phyloP scores from a whole-genome alignment of 2,329 filamentous ascomycete species.

The Monosporascus sp. region DNA sequence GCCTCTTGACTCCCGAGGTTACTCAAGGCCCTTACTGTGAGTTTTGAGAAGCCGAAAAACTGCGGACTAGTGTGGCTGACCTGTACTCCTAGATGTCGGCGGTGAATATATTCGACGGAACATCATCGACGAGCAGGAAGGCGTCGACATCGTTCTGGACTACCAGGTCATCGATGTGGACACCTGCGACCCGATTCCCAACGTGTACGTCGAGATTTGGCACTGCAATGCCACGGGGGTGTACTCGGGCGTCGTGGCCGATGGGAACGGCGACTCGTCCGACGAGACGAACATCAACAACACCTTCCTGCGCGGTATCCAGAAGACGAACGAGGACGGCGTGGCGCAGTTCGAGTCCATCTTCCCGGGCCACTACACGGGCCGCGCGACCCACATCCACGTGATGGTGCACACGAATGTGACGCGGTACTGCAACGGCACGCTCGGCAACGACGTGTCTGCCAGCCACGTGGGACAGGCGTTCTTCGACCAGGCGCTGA shows the following conservation, averaged over 20 bases:
- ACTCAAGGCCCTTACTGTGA: constrained; percentile 49
- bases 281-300: constrained; percentile 32
- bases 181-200: constrained; percentile 45
- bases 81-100: constrained; percentile 30
- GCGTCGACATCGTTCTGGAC: constrained; percentile 43
- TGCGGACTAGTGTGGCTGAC: neutral
- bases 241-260: constrained; percentile 39
- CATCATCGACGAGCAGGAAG: constrained; percentile 40
- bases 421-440: constrained; percentile 33
- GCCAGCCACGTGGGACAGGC: constrained; percentile 58
- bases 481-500: constrained; percentile 58
- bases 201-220: constrained; percentile 50
- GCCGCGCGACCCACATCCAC: constrained; percentile 44
- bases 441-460: constrained; percentile 39
- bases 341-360: constrained; percentile 35
- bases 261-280: constrained; percentile 34
- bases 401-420: constrained; percentile 38
- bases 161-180: constrained; percentile 49
- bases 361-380: constrained; percentile 40
- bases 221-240: constrained; percentile 38
- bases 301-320: constrained; percentile 36
- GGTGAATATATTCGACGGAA: constrained; percentile 46
- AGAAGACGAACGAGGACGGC: constrained; percentile 34
- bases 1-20: constrained; percentile 46
- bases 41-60: neutral